Evolutionary conservation across 1,139 yeast species (phyloP), one percentile per base, ranked within the genome.

Genomic region (Pichia sp.): DNA sequence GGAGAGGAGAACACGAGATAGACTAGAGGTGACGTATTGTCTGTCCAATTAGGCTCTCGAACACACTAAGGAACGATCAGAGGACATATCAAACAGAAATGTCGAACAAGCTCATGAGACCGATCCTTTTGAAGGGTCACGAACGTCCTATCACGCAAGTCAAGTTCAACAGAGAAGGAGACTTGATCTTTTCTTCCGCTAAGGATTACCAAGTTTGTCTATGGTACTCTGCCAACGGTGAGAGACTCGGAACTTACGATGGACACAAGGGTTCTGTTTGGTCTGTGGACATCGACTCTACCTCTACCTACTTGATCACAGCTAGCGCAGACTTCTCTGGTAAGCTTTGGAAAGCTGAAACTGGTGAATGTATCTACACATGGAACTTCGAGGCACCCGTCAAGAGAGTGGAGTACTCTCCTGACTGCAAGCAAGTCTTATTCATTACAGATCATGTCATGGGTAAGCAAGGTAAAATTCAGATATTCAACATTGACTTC

Each of bases 141-240:
- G 91, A 85, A 74, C 88, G 93, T 80, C 83, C 93, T 63, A 75
- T 85, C 62, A 87, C 95, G 49, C 96, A 91, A 77, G 93, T 93
- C 62, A 91, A 87, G 69, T 93, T 84, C 75, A 93, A 91, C 78
- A 79, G 83, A 60, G 98, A 95, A 66, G 99, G 99, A 48, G 99
- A 95, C 70, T 74, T 95, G 62, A 79, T 95, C 57, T 87, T 95
- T 70, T 84, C 97, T 10, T 93, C 89, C 44, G 91, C 97, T 63
- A 90, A 95, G 71, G 99, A 91, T 79, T 80, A 80, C 64, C 76
- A 76, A 47, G 95, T 93, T n/a, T 84, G 90, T 52, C 86, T 91
- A 58, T 95, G 98, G 98, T 93, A 80, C 71, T 82, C 97, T 26
- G 85, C 87, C 60, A 93, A 91, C 68, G 99, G 99, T 63, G 99